Percentiles rank a stretch among this genome's conserved stretches.
phyloP scores from a whole-genome alignment of 2,329 filamentous ascomycete species.

The Fusarium sp. region DNA sequence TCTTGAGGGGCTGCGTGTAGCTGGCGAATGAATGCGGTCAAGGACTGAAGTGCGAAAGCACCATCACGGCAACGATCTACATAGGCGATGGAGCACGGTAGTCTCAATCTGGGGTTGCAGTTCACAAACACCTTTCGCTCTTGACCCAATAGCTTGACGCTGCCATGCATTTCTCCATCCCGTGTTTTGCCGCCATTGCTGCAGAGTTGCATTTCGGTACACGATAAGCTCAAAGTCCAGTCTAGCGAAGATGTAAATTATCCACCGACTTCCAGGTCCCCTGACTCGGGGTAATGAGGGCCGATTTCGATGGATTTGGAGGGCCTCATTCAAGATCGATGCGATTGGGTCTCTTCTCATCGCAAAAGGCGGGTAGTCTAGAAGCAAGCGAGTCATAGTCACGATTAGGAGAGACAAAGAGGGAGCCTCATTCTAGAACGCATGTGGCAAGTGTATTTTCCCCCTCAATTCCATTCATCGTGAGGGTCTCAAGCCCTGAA shows the following conservation, averaged over 20 bases:
- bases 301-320: neutral
- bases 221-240: neutral
- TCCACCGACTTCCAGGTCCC: neutral
- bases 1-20: neutral
- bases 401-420: neutral
- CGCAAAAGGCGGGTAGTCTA: constrained; percentile 19
- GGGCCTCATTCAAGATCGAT: neutral
- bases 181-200: neutral
- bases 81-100: neutral
- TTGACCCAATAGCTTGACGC: neutral
- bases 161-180: neutral
- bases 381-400: constrained; percentile 12
- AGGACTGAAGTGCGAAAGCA: neutral
- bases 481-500: neutral
- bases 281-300: neutral
- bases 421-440: constrained; percentile 20
- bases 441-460: constrained; percentile 1
- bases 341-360: neutral
- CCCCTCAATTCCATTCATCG: neutral
- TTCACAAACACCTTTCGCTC: neutral
- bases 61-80: neutral
- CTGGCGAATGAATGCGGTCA: neutral
- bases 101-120: neutral
- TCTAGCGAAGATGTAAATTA: neutral
- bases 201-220: neutral